phyloP scores from a whole-genome alignment of 1,284 basidiomycete species.

The Melampsora larici-populina region DNA sequence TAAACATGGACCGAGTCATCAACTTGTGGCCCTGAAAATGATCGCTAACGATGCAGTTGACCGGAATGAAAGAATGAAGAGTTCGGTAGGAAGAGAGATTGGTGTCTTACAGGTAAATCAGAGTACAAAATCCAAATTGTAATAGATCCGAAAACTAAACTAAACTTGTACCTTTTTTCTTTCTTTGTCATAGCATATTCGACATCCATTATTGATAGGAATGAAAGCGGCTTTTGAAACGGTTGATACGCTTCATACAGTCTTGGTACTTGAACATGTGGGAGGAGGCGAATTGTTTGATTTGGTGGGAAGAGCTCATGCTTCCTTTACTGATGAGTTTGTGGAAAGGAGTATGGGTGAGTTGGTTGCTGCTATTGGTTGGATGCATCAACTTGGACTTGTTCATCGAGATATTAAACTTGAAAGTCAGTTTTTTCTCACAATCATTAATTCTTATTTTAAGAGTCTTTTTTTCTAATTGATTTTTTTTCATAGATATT shows the following conservation, averaged over 20 bases:
- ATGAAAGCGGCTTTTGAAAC: conserved; percentile 73
- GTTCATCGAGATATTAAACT: conserved; percentile 92
- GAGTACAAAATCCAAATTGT: too few species aligned
- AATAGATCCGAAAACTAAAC: background rate
- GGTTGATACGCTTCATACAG: conserved; percentile 63
- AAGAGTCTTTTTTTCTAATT: background rate
- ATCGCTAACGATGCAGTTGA: conserved; percentile 47
- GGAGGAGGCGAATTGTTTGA: conserved; percentile 80
- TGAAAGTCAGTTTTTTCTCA: conserved; percentile 66
- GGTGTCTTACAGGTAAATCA: conserved; percentile 70
- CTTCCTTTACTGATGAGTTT: conserved; percentile 60
- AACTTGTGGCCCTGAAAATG: conserved; percentile 1
- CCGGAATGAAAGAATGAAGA: conserved; percentile 67
- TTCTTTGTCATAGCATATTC: conserved; percentile 63
- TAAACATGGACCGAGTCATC: background rate
- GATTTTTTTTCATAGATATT: conserved; percentile 58
- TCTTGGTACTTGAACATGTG: conserved; percentile 74
- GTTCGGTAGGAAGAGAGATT: conserved; percentile 80
- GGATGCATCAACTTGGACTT: conserved; percentile 82
- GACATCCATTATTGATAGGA: conserved; percentile 76
- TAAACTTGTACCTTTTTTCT: background rate
- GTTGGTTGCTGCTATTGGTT: conserved; percentile 73
- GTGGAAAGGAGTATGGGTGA: conserved; percentile 74
- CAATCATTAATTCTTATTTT: background rate
- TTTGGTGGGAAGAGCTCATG: conserved; percentile 60